Conservation (phyloP, 768 basidiomycete genomes). For the Leccinellum rugosiceps region DNA sequence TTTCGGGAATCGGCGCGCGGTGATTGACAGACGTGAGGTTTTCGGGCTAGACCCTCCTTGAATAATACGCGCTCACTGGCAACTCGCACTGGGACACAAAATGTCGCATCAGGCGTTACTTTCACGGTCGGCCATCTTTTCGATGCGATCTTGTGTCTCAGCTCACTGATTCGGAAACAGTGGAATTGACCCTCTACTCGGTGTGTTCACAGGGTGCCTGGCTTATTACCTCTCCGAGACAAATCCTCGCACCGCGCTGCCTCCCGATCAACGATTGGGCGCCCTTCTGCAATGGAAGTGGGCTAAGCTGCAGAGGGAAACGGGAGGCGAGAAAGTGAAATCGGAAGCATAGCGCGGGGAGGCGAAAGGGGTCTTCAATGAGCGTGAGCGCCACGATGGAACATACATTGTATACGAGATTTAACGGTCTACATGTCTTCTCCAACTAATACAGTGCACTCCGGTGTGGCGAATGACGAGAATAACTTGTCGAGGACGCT, state of each 20-base stretch:
- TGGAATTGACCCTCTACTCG: slow-evolving; percentile 66
- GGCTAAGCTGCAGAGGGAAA: slow-evolving; percentile 36
- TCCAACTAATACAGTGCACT: background rate
- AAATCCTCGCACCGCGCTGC: slow-evolving; percentile 68
- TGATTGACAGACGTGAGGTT: slow-evolving; percentile 8
- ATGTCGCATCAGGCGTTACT: slow-evolving; percentile 44
- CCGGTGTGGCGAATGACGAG: background rate
- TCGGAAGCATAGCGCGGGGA: background rate
- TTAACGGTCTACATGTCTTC: background rate
- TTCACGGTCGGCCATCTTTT: slow-evolving; percentile 28
- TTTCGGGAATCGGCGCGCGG: slow-evolving; percentile 17
- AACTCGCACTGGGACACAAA: slow-evolving; percentile 1
- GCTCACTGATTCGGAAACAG: slow-evolving; percentile 35
- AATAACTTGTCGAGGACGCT: background rate
- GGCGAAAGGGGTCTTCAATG: background rate
- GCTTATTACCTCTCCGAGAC: slow-evolving; percentile 81
- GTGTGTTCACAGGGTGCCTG: slow-evolving; percentile 72
- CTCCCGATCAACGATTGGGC: slow-evolving; percentile 50
- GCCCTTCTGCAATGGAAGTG: slow-evolving; percentile 68
- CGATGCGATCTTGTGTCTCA: background rate
- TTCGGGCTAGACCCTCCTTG: background rate
- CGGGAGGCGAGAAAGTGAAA: background rate
- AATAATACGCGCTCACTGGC: background rate
- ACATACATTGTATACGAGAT: background rate
- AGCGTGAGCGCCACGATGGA: background rate